phyloP scores from a whole-genome alignment of 2,329 filamentous ascomycete genomes.

The Phoma herbarum region DNA sequence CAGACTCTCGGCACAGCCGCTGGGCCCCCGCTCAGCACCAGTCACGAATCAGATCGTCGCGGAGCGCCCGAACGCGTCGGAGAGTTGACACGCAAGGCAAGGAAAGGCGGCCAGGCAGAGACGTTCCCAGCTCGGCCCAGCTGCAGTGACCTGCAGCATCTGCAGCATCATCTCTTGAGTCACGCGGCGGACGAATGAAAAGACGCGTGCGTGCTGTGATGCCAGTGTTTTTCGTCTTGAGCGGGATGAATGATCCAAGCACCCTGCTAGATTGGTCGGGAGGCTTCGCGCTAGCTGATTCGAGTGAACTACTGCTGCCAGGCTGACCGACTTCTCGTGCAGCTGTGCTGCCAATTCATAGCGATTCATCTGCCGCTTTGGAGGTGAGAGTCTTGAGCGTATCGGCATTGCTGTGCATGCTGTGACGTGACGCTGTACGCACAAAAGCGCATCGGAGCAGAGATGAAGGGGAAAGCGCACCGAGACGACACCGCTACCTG shows the following conservation, averaged over 20 bases:
- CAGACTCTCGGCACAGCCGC: slow-evolving; percentile 47
- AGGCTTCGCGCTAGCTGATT: slow-evolving; percentile 34
- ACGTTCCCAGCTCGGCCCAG: slow-evolving; percentile 27
- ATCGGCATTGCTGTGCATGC: slow-evolving; percentile 1
- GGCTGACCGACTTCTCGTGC: slow-evolving; percentile 46
- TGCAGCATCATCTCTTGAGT: slow-evolving; percentile 28
- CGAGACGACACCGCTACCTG: slow-evolving; percentile 4
- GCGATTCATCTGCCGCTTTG: slow-evolving; percentile 2
- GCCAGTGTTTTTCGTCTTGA: slow-evolving; percentile 28
- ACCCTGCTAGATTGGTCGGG: slow-evolving; percentile 28
- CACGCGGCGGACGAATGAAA: slow-evolving; percentile 25
- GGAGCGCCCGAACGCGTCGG: slow-evolving; percentile 28
- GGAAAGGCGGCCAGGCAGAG: slow-evolving; percentile 39
- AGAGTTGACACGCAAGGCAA: slow-evolving; percentile 17
- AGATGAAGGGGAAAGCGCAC: neutral
- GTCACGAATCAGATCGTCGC: slow-evolving; percentile 36
- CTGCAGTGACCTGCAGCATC: slow-evolving; percentile 28
- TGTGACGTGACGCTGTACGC: slow-evolving; percentile 13
- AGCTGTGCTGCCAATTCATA: slow-evolving; percentile 1
- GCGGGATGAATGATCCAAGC: slow-evolving; percentile 26
- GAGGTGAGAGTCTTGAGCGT: slow-evolving; percentile 11
- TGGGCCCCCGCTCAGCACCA: slow-evolving; percentile 33
- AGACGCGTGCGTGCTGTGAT: neutral
- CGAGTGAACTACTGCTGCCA: slow-evolving; percentile 26
- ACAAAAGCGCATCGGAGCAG: neutral